Evolutionary conservation across 371 early-diverging fungal genomes (phyloP), one percentile per base, ranked within the genome.

Genomic region (Thermomucor indicae-seudaticae): DNA sequence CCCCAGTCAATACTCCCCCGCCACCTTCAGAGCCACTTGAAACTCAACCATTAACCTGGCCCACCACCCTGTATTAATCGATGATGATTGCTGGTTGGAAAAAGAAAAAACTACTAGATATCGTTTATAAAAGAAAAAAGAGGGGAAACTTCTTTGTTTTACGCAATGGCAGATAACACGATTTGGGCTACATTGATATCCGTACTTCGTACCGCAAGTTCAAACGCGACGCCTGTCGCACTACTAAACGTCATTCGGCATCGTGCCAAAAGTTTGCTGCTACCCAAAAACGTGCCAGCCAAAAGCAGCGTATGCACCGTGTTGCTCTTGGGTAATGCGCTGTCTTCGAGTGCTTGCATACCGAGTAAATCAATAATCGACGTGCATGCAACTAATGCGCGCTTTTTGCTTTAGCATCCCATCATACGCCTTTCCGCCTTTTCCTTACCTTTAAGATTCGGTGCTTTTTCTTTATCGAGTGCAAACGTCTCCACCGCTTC

Each of bases 401-500:
- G 39, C 16, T 10, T 23, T 20, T 20, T 12, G 39, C 29, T 27
- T 45, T 14, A 23, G 58, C 32, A 41, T 46, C 29, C 48, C 44
- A 25, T 31, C 23, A 44, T 10, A 30, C 44, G 10, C 20, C 19
- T 20, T 6, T 43, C 27, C 3, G 17, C 44, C 23, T 24, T 23
- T 19, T 32, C 20, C 14, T 60, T 75, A 73, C 73, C 84, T 64
- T 84, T 73, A 24, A 89, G 64, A 54, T 80, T 83, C 62, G 81
- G 65, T 79, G 84, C 59, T 73, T 86, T 44, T 85, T 89, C 67
- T 39, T 65, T 68, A 43, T 76, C 77, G 51, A 96, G 70, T 19
- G 83, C 84, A 72, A 95, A 92, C 11, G 93, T 90, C 65, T 96
- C 95, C 3, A 93, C 72, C 17, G 76, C 84, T 71, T 95, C 86